Evolutionary conservation across 2,329 filamentous ascomycete species (phyloP), one percentile per base, ranked within the genome.

Genomic region (Colletotrichum neosansevieriae): DNA sequence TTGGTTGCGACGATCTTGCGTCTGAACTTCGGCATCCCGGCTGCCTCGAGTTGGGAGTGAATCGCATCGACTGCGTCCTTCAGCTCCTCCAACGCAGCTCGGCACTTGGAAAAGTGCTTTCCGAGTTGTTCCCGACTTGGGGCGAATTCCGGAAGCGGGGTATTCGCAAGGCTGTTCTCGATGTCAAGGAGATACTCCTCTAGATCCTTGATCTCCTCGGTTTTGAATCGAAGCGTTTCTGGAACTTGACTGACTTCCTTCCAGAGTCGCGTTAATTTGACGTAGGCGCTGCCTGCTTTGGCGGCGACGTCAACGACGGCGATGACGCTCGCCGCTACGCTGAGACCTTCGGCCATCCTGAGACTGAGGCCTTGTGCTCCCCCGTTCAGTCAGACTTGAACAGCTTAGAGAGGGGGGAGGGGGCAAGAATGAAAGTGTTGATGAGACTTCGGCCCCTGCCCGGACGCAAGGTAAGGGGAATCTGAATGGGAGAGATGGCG

Each of bases 221-320:
- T 29, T 13, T 51, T 15, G 13, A n/a, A 0, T 34, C 49, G 49
- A 6, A 51, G 49, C 6, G 24, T 29, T 2, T 15, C 21, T 10
- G 49, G 49, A 2, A 51, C 24, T 34, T 51, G 49, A 6, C 32
- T 17, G 13, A 51, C 29, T 2, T 51, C 49, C 1, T 34, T 15
- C 49, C 24, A 29, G 24, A 51, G 24, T 11, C 24, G 15, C 3
- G 9, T 51, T 13, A 51, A 6, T 4, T 34, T 51, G 21, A 51
- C 7, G 24, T 51, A 51, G 24, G 24, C 21, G 24, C 49, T 51
- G 49, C 49, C 49, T 3, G 49, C 49, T 51, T 51, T 51, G 24
- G 32, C 15, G 15, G 49, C 21, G 4, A 51, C 21, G 21, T 51
- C 49, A 15, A 29, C n/a, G 12, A 51, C 29, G 15, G 49, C 49